Base-by-base conservation (phyloP, 441 rosid genomes). In the Pelargonium cotyledonis region DNA sequence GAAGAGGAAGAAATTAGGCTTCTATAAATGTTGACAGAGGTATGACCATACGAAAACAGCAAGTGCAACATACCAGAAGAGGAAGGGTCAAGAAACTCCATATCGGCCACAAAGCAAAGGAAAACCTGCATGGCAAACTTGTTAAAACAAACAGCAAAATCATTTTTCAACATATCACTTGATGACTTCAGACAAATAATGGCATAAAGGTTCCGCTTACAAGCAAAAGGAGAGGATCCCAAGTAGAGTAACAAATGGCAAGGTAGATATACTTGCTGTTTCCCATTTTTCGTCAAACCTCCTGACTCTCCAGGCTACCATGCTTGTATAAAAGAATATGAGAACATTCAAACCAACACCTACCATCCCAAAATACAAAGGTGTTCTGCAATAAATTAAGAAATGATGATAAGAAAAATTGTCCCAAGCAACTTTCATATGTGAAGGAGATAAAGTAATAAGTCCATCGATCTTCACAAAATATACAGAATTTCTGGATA, bases 1-100 rank as follows among this genome's bases (percentile, higher is more conserved):
- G 70, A 73, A 75, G 60, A 64, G 40, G 43, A 40, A 78, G 64
- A 23, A 21, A 14, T 76, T 61, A 79, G 79, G 40, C 53, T 70
- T 68, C 55, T 64, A 38, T 35, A 49, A 63, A 35, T 46, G 61
- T n/a, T 10, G 70, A 66, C 35, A 65, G 31, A 49, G 73, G 11
- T 19, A 63, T 44, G 14, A 47, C 14, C 26, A 67, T 9, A 71
- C 47, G 62, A 63, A 62, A 73, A 40, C 19, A 15, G 53, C 12
- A 43, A 57, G 1, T 6, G 46, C 58, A n/a, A 68, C 67, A 18
- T 88, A 91, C 97, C 95, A 91, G 84, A 76, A 90, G 96, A 72
- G 99, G 99, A 68, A 95, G 84, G 73, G 96, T 86, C 88, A 95
- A 81, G 85, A 95, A 86, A 65, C 99, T 83, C 96, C 97, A 95